Evolutionary conservation across 768 basidiomycete species (phyloP).

Genomic region (Pulveroboletus sp.): DNA sequence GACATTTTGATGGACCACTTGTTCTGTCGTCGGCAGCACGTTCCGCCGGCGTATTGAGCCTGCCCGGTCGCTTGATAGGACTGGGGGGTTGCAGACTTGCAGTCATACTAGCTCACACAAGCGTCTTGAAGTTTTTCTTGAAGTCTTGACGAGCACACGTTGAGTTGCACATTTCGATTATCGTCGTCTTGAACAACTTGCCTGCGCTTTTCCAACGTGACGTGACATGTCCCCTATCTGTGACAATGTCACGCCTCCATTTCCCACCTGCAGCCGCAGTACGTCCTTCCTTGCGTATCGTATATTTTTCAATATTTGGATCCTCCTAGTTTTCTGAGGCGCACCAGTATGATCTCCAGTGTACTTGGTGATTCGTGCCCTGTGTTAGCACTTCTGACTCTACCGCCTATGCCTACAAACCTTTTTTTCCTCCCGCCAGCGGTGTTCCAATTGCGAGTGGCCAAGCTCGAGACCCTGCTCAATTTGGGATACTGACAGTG

Average conservation of each 20-base stretch:
- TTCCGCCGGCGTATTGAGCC: slow-evolving; percentile 2
- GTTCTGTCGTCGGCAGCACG: slow-evolving; percentile 1
- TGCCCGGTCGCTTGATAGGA: slow-evolving; percentile 7
- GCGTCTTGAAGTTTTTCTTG: slow-evolving; percentile 18
- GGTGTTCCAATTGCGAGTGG: slow-evolving; percentile 16
- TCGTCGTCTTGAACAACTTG: slow-evolving; percentile 31
- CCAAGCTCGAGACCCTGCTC: background rate
- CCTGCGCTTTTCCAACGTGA: slow-evolving; percentile 25
- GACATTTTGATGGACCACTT: slow-evolving; percentile 11
- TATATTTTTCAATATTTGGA: background rate
- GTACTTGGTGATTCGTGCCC: background rate
- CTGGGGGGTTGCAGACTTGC: slow-evolving; percentile 11
- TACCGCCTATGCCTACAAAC: background rate
- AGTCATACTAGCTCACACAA: slow-evolving; percentile 29
- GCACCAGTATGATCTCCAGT: slow-evolving; percentile 1
- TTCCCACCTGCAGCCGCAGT: slow-evolving; percentile 11
- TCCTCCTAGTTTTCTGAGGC: background rate
- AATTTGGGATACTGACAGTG: background rate
- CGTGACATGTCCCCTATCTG: slow-evolving; percentile 28
- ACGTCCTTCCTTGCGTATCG: background rate
- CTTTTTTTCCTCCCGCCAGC: background rate
- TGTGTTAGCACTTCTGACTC: background rate
- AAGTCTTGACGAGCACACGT: slow-evolving; percentile 27
- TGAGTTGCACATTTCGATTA: slow-evolving; percentile 24
- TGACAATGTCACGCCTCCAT: slow-evolving; percentile 21